phyloP scores from a whole-genome alignment of 352 stramenopile species.

The Aphanomyces astaci region DNA sequence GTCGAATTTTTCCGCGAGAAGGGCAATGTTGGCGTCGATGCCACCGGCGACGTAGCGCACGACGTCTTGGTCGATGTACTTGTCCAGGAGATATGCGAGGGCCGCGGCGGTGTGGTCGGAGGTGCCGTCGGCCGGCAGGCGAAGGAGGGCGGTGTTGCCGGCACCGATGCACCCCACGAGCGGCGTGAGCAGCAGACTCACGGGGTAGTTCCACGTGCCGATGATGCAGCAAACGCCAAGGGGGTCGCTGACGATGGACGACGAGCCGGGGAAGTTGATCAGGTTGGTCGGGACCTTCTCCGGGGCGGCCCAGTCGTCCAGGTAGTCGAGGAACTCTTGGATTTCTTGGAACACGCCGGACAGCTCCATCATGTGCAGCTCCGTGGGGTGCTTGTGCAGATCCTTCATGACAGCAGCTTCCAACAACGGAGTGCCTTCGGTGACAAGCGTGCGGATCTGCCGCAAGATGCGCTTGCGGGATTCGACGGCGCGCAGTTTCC shows the following conservation, averaged over 20 bases:
- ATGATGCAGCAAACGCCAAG: conserved; percentile 87
- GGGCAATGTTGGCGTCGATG: conserved; percentile 69
- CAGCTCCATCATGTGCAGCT: conserved; percentile 53
- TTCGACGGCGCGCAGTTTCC: conserved; percentile 19
- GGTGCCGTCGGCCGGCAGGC: conserved; percentile 85
- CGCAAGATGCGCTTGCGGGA: conserved; percentile 39
- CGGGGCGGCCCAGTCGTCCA: conserved; percentile 52
- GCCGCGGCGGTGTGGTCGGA: conserved; percentile 45
- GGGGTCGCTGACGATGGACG: conserved; percentile 57
- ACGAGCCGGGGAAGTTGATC: conserved; percentile 45
- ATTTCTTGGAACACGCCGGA: conserved; percentile 47
- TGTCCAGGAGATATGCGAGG: conserved; percentile 51
- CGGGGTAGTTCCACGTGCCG: conserved; percentile 88
- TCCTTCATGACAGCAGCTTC: conserved; percentile 53
- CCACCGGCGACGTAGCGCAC: conserved; percentile 83
- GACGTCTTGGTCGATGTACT: conserved; percentile 65
- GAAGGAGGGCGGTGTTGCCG: conserved; percentile 91
- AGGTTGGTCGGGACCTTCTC: conserved; percentile 47
- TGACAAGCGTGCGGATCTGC: conserved; percentile 46
- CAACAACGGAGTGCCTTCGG: conserved; percentile 39
- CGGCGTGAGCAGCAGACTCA: conserved; percentile 73
- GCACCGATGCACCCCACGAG: conserved; percentile 71
- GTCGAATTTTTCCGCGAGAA: conserved; percentile 71
- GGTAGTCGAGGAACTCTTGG: conserved; percentile 60
- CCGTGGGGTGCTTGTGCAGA: conserved; percentile 61